Evolutionary conservation across 2,329 filamentous ascomycete species (phyloP).

Genomic region (Biscogniauxia marginata): DNA sequence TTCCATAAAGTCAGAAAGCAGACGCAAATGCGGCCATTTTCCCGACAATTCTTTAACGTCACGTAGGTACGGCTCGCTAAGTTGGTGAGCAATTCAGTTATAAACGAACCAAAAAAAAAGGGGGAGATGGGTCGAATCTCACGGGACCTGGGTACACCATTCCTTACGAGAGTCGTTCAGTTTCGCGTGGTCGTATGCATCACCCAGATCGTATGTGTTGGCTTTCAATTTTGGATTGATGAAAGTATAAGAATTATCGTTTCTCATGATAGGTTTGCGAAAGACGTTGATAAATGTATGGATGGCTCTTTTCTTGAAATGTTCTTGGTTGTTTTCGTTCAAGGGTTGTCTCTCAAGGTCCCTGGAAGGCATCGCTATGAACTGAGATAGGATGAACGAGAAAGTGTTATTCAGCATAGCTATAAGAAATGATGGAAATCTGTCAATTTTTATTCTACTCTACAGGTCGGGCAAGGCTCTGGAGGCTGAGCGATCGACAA

Average conservation of each 20-base stretch:
- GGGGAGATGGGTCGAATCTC: neutral
- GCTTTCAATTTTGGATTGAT: neutral
- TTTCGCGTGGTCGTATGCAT: neutral
- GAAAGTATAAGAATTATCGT: neutral
- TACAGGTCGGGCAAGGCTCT: neutral
- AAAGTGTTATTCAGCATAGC: neutral
- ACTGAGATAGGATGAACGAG: neutral
- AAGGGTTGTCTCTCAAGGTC: no score
- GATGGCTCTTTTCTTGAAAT: neutral
- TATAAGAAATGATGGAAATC: neutral
- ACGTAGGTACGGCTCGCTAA: neutral
- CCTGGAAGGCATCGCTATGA: neutral
- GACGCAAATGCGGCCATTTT: slow-evolving; percentile 15
- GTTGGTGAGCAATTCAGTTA: neutral
- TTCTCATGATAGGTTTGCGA: neutral
- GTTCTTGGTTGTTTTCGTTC: neutral
- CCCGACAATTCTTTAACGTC: neutral
- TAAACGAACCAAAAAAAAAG: neutral
- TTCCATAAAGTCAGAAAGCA: slow-evolving; percentile 21
- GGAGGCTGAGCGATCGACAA: neutral
- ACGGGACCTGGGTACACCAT: neutral
- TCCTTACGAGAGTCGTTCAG: neutral
- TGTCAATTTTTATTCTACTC: neutral
- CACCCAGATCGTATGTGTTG: neutral
- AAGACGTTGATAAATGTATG: neutral